These are phyloP conservation scores for Saposhnikovia divaricata DNA, from an alignment of 129 eudicot species.

Conservation along the genomic window DNA sequence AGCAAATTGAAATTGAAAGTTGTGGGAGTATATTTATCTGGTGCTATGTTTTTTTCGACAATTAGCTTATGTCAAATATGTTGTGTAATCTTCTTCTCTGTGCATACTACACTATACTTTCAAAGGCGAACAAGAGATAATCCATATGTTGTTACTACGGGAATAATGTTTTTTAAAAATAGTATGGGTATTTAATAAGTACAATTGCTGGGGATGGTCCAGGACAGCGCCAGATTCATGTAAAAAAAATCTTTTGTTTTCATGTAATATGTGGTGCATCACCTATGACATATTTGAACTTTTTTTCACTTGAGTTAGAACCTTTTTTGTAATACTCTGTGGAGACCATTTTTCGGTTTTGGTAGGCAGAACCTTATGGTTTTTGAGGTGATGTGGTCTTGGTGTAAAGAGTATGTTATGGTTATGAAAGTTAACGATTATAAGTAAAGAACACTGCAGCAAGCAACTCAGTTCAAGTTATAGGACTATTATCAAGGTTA, in stretches of 20 bases:
- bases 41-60: no score
- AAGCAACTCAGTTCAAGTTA: background rate
- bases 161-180: no score
- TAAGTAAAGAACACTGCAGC: background rate
- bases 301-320: background rate
- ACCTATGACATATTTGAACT: background rate
- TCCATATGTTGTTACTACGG: no score
- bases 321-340: background rate
- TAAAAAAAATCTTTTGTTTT: background rate
- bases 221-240: slow-evolving; percentile 97
- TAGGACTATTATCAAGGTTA: background rate
- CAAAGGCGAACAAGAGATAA: no score
- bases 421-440: background rate
- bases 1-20: no score
- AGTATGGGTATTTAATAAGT: no score
- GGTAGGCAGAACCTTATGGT: background rate
- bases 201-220: slow-evolving; percentile 94
- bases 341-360: background rate
- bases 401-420: background rate
- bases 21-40: no score
- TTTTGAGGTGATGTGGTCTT: background rate
- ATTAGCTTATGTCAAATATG: no score
- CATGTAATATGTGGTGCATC: background rate
- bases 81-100: no score
- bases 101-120: no score